Evolutionary conservation across 305 asterid species (phyloP).

Genomic region (Fraxinus platypoda): DNA sequence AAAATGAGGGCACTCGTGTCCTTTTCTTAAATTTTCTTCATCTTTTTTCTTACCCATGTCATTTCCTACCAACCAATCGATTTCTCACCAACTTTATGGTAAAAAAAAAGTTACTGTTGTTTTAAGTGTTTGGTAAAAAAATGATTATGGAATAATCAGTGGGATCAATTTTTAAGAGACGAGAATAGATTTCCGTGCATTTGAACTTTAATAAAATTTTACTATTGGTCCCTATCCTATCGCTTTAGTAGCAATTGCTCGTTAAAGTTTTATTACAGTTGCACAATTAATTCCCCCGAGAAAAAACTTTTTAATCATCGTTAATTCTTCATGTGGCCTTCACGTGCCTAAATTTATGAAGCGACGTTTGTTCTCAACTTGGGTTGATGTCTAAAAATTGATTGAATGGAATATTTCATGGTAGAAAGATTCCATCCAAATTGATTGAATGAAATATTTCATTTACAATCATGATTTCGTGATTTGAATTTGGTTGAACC

Average conservation of each 20-base stretch:
- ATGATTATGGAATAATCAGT: no score
- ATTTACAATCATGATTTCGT: neutral
- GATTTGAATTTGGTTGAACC: neutral
- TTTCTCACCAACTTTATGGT: no score
- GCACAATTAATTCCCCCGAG: neutral
- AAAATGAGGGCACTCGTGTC: constrained; percentile 25
- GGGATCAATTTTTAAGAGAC: neutral
- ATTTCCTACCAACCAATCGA: no score
- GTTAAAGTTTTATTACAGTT: no score
- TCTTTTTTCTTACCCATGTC: neutral
- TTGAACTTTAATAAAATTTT: neutral
- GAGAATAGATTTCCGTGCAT: neutral
- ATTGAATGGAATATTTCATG: neutral
- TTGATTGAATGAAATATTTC: neutral
- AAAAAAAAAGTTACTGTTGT: no score
- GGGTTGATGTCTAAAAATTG: neutral
- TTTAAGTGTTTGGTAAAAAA: no score
- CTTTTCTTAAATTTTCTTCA: constrained; percentile 8
- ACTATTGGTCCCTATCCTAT: no score
- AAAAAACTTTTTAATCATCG: neutral
- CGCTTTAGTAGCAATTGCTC: neutral
- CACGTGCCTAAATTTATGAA: neutral
- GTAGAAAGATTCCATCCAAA: neutral
- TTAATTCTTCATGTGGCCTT: neutral
- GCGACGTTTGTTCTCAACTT: neutral